Evolutionary conservation across 2,329 filamentous ascomycete species (phyloP).

Genomic region (Pseudogymnoascus sp.): DNA sequence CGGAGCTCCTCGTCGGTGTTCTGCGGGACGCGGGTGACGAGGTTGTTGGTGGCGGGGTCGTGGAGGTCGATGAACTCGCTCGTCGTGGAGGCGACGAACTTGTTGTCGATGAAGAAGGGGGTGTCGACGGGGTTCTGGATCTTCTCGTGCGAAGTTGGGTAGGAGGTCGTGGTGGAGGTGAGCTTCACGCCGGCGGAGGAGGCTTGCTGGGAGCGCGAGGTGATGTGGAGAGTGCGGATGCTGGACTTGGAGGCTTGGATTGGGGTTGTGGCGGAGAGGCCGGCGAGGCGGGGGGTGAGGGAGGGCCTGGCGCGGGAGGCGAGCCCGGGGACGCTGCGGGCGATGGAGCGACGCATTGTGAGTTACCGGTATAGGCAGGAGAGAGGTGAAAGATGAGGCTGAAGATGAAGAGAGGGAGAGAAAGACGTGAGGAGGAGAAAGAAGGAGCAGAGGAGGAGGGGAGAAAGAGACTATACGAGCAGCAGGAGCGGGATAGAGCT

Average conservation of each 20-base stretch:
- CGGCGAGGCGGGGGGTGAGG: constrained; percentile 17
- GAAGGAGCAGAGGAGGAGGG: not conserved
- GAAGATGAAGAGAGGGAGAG: not conserved
- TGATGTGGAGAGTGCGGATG: constrained; percentile 49
- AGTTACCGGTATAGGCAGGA: not conserved
- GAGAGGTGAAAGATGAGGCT: not conserved
- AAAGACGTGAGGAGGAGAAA: not conserved
- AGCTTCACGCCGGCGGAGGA: constrained; percentile 35
- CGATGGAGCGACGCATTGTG: constrained; percentile 27
- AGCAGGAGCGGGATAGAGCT: not conserved
- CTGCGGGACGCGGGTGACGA: constrained; percentile 76
- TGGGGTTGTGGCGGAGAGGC: constrained; percentile 24
- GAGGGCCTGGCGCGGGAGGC: constrained; percentile 19
- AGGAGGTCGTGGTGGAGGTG: constrained; percentile 51
- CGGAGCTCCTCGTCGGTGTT: constrained; percentile 71
- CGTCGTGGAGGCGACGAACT: constrained; percentile 62
- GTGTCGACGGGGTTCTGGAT: constrained; percentile 62
- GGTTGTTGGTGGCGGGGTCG: constrained; percentile 79
- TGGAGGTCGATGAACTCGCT: constrained; percentile 70
- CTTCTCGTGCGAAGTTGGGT: constrained; percentile 65
- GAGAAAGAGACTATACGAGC: not conserved
- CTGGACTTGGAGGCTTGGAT: constrained; percentile 29
- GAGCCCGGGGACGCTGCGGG: constrained; percentile 23
- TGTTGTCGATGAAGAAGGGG: constrained; percentile 75
- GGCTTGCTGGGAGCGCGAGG: constrained; percentile 47